Evolutionary conservation across 108 stramenopile species (phyloP).

Genomic region (Schizochytrium sp.): DNA sequence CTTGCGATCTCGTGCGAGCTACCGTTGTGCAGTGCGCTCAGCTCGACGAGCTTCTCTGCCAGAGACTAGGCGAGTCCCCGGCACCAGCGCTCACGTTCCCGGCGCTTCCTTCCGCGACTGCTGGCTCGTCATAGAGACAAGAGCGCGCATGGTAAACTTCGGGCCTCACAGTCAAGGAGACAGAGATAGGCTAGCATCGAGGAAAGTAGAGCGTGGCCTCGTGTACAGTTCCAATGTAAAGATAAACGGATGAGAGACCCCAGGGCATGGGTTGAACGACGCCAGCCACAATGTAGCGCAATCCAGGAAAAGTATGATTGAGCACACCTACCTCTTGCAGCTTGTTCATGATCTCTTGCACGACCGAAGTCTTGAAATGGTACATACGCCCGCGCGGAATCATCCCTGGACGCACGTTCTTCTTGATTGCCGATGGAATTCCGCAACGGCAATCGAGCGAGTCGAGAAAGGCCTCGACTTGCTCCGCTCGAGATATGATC

Average conservation of each 20-base stretch:
- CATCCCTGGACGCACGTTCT: background rate
- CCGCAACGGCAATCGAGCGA: background rate
- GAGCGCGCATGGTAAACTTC: too few species aligned
- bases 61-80: too few species aligned
- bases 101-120: too few species aligned
- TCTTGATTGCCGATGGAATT: background rate
- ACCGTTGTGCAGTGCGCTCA: background rate
- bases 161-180: too few species aligned
- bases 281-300: background rate
- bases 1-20: background rate
- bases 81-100: too few species aligned
- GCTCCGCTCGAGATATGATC: background rate
- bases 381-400: background rate
- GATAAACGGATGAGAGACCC: background rate
- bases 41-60: too few species aligned
- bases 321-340: conserved; percentile 1
- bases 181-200: too few species aligned
- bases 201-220: background rate
- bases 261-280: background rate
- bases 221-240: background rate
- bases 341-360: conserved; percentile 9
- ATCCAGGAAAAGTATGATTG: background rate
- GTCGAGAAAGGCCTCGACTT: background rate
- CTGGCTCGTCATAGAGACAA: too few species aligned
- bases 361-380: background rate